Conservation (phyloP, 805 yeast genomes). For the Zygosaccharomyces lentus region DNA sequence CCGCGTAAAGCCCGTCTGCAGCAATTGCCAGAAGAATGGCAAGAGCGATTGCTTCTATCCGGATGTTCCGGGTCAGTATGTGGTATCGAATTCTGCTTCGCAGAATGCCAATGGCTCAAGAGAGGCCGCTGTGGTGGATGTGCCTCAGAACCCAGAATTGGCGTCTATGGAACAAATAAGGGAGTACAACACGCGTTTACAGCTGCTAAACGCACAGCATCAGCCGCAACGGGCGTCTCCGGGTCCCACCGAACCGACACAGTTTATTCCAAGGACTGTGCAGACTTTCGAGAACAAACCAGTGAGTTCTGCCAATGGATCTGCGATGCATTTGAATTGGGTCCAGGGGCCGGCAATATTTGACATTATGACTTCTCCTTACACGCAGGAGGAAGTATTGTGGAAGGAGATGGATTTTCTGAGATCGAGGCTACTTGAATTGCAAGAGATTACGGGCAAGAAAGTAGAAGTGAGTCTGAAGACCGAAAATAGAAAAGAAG, state of each 20-base stretch:
- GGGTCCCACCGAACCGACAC: conserved; percentile 20
- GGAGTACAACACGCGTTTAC: conserved; percentile 30
- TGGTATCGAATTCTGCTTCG: conserved; percentile 18
- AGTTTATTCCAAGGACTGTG: conserved; percentile 25
- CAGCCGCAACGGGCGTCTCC: conserved; percentile 20
- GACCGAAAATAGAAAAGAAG: conserved; percentile 6
- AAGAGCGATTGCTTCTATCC: conserved; percentile 31
- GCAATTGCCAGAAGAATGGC: conserved; percentile 34
- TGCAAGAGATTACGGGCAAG: conserved; percentile 31
- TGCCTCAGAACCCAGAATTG: conserved; percentile 22
- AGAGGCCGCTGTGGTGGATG: conserved; percentile 8
- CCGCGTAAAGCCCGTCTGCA: conserved; percentile 41
- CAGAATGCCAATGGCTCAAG: conserved; percentile 8
- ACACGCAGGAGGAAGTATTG: conserved; percentile 25
- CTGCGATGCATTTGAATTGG: conserved; percentile 23
- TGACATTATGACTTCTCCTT: conserved; percentile 24
- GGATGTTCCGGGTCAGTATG: conserved; percentile 28
- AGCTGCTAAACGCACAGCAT: conserved; percentile 23
- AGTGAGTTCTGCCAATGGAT: conserved; percentile 21
- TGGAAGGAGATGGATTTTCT: conserved; percentile 29
- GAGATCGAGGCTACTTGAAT: conserved; percentile 26
- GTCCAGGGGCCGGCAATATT: conserved; percentile 33
- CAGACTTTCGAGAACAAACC: conserved; percentile 25
- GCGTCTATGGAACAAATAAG: conserved; percentile 31
- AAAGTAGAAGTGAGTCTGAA: conserved; percentile 19